Evolutionary conservation across 176 grass and related monocot genomes (phyloP).

Genomic region (Rhynchospora tenuis): DNA sequence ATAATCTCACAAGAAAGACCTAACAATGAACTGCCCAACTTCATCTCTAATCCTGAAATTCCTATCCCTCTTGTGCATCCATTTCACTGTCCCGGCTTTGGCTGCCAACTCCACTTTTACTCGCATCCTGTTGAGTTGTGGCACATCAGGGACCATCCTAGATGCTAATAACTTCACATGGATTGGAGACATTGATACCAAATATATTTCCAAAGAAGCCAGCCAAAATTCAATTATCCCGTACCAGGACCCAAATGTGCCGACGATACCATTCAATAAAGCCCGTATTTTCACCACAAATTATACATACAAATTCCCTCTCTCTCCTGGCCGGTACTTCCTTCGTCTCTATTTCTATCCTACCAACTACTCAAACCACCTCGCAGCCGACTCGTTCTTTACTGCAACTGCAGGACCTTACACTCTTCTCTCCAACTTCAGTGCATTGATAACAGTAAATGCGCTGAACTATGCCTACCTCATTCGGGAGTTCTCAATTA

Average conservation of each 20-base stretch:
- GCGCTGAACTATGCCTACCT: slow-evolving; percentile 5
- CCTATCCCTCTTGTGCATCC: slow-evolving; percentile 8
- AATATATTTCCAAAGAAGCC: slow-evolving; percentile 32
- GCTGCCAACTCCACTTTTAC: slow-evolving; percentile 15
- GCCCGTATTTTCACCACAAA: slow-evolving; percentile 51
- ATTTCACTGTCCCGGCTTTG: neutral
- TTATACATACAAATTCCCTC: slow-evolving; percentile 57
- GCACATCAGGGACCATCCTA: neutral
- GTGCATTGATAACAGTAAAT: slow-evolving; percentile 34
- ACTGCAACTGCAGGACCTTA: slow-evolving; percentile 19
- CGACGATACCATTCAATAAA: neutral
- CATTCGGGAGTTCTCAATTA: slow-evolving; percentile 50
- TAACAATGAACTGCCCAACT: neutral
- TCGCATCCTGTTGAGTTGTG: slow-evolving; percentile 33
- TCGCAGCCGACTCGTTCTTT: slow-evolving; percentile 33
- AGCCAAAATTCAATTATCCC: neutral
- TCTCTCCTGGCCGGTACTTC: slow-evolving; percentile 48
- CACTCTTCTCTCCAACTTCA: slow-evolving; percentile 48
- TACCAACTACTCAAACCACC: slow-evolving; percentile 8
- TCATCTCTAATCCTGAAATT: slow-evolving; percentile 20
- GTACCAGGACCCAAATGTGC: slow-evolving; percentile 25
- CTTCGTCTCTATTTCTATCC: slow-evolving; percentile 81
- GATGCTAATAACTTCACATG: neutral
- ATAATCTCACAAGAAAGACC: neutral
- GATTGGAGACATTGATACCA: slow-evolving; percentile 39